Conservation (phyloP, 345 rosid genomes). For the Carallia pectinifolia region DNA sequence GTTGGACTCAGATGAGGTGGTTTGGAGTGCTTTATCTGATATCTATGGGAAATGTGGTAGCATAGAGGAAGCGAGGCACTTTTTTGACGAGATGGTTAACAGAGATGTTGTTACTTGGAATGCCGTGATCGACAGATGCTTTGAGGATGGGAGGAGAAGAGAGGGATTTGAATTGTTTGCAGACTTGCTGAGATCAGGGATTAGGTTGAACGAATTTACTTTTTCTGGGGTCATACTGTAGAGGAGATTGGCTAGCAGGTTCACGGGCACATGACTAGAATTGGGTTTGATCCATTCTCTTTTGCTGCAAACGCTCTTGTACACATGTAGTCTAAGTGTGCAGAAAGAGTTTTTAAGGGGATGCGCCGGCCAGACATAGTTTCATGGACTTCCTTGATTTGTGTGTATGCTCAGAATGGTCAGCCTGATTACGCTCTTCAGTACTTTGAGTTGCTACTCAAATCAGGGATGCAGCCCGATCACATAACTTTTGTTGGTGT, state of each 20-base stretch:
- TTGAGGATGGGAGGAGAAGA: conserved; percentile 54
- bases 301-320: conserved; percentile 81
- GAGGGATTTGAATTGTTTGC: conserved; percentile 68
- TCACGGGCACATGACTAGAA: conserved; percentile 73
- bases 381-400: conserved; percentile 79
- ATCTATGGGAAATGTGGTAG: conserved; percentile 90
- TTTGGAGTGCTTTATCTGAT: conserved; percentile 85
- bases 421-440: conserved; percentile 53
- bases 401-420: conserved; percentile 84
- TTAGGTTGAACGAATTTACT: conserved; percentile 65
- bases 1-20: conserved; percentile 79
- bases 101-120: conserved; percentile 90
- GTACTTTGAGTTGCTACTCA: conserved; percentile 59
- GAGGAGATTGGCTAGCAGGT: conserved; percentile 78
- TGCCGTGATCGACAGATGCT: conserved; percentile 73
- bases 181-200: conserved; percentile 48
- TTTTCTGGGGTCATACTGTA: conserved; percentile 62
- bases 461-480: conserved; percentile 72
- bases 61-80: conserved; percentile 62
- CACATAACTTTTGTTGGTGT: conserved; percentile 53
- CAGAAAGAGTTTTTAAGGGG: conserved; percentile 55
- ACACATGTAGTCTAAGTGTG: conserved; percentile 85
- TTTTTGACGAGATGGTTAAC: conserved; percentile 56
- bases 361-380: conserved; percentile 58
- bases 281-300: conserved; percentile 55